Evolutionary conservation across 768 basidiomycete genomes (phyloP), one percentile per base, ranked within the genome.

Genomic region (Boletales sp.): DNA sequence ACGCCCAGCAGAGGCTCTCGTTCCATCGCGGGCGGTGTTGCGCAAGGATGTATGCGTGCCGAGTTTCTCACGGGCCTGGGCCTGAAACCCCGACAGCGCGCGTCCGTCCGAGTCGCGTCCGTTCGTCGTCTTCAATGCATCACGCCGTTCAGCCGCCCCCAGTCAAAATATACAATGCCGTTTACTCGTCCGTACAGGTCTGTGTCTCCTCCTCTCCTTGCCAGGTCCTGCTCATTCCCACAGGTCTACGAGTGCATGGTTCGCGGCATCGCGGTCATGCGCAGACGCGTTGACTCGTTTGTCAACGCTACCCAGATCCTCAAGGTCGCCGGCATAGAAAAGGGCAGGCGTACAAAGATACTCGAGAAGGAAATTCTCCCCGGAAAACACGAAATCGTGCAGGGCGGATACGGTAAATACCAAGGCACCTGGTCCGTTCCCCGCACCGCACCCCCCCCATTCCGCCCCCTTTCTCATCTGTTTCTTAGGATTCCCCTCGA

Each of bases 251-350:
- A 98, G 71, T 95, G 93, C 64, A 96, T 97, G 92, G 87, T 96
- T 57, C 81, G 95, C 62, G 94, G 94, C 35, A 97, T 97, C 64
- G 95, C 95, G 2, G 95, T 99, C 59, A 99, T 99, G 96, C 84
- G 95, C 46, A 78, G 96, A 64, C 84, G 94, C 61, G 83, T 83
- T 46, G 96, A 98, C 71, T 93, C 91, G 61, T 98, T 81, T 67
- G 90, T 99, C 57, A 99, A 99, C 75, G 96, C 96, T 59, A 98
- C 96, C 3, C 96, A 99, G 70, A 97, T 99, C 54, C 83, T 99
- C 59, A 99, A 99, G 72, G 95, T 99, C 35, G 94, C 95, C 7
- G 96, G 96, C 37, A 89, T 98, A 54, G 93, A 95, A 74, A 99
- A 99, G 70, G 94, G 94, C 1, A 82, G 87, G 39, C 80, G 96